phyloP scores from a whole-genome alignment of 108 stramenopile genomes.

The Epipyxis sp. region DNA sequence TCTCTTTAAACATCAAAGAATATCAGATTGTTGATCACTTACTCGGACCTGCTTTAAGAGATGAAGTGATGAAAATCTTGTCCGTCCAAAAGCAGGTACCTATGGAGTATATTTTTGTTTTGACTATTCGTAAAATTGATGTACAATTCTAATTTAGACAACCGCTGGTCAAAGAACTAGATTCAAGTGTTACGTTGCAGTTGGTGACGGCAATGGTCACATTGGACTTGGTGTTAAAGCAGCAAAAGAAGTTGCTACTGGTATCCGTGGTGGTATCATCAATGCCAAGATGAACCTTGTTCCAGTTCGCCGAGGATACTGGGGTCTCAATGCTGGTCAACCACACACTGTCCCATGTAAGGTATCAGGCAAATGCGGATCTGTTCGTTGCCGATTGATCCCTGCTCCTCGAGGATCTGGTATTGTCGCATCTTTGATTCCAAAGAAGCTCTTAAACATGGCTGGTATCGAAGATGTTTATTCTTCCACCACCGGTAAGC shows the following conservation, averaged over 20 bases:
- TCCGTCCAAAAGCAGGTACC: slow-evolving; percentile 95
- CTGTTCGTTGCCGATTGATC: slow-evolving; percentile 96
- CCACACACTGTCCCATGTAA: slow-evolving; percentile 99
- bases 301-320: slow-evolving; percentile 99
- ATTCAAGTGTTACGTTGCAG: slow-evolving; percentile 99
- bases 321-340: slow-evolving; percentile 87
- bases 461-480: slow-evolving; percentile 79
- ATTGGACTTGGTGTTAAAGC: slow-evolving; percentile 99
- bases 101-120: no score
- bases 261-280: slow-evolving; percentile 98
- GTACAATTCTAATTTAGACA: slow-evolving; percentile 71
- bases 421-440: slow-evolving; percentile 93
- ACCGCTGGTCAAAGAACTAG: slow-evolving; percentile 99
- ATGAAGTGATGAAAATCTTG: slow-evolving; percentile 99
- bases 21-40: slow-evolving; percentile 96
- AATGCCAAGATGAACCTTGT: slow-evolving; percentile 96
- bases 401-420: slow-evolving; percentile 99
- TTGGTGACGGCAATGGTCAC: slow-evolving; percentile 94
- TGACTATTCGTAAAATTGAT: slow-evolving; percentile 35
- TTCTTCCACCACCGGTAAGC: slow-evolving; percentile 36
- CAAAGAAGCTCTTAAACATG: slow-evolving; percentile 98
- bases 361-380: slow-evolving; percentile 99
- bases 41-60: slow-evolving; percentile 91
- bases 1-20: slow-evolving; percentile 99
- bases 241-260: slow-evolving; percentile 96